Evolutionary conservation across 1,284 basidiomycete species (phyloP).

Genomic region (Cutaneotrichosporon spelunceum): DNA sequence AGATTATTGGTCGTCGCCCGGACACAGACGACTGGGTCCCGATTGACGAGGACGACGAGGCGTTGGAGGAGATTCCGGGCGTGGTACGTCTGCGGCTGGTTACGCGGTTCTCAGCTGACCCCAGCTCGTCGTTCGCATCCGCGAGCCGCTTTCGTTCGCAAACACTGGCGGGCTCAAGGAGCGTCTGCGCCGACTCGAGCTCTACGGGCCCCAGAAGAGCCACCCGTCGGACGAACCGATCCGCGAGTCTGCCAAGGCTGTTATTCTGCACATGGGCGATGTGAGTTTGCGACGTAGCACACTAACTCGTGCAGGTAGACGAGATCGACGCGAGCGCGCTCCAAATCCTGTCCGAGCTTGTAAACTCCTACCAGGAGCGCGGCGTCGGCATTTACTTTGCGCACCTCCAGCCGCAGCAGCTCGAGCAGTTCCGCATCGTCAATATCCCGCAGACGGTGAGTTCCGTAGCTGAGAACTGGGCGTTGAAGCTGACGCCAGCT

Average conservation of each 20-base stretch:
- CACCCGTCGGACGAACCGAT: slow-evolving; percentile 84
- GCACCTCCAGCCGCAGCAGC: slow-evolving; percentile 63
- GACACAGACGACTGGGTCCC: slow-evolving; percentile 77
- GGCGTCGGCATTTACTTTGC: slow-evolving; percentile 74
- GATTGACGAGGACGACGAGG: slow-evolving; percentile 72
- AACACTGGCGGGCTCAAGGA: slow-evolving; percentile 85
- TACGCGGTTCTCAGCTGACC: background rate
- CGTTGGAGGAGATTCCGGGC: slow-evolving; percentile 68
- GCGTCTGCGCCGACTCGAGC: slow-evolving; percentile 61
- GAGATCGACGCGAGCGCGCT: slow-evolving; percentile 78
- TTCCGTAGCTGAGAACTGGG: slow-evolving; percentile 2
- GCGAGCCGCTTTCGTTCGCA: slow-evolving; percentile 79
- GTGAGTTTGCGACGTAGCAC: slow-evolving; percentile 28
- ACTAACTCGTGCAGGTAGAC: slow-evolving; percentile 59
- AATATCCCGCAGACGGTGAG: slow-evolving; percentile 44
- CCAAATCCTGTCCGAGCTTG: slow-evolving; percentile 77
- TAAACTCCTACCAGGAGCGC: slow-evolving; percentile 67
- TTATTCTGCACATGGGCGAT: slow-evolving; percentile 84
- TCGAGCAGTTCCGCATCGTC: slow-evolving; percentile 57
- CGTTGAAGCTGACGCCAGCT: slow-evolving; percentile 53
- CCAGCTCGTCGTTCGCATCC: slow-evolving; percentile 68
- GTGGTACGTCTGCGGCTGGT: slow-evolving; percentile 48
- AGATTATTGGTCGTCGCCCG: slow-evolving; percentile 73
- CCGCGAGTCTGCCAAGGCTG: slow-evolving; percentile 66
- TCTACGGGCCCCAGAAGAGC: slow-evolving; percentile 69